These are phyloP conservation scores for Alternaria sp. DNA, from an alignment of 2,329 filamentous ascomycete species.

Conservation along the genomic window DNA sequence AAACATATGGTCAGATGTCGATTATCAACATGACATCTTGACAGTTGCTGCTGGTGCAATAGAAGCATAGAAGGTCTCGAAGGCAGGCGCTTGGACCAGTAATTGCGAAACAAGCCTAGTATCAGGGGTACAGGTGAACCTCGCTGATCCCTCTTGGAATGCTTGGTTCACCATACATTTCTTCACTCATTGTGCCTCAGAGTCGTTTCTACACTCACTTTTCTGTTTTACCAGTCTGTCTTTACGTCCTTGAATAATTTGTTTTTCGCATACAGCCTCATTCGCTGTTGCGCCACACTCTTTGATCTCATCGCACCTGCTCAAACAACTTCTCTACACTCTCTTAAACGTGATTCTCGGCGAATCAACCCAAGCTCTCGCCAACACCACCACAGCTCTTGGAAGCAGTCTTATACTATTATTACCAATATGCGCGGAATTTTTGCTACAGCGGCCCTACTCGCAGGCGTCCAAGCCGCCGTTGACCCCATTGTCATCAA, in stretches of 20 bases:
- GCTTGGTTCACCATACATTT: conserved; percentile 37
- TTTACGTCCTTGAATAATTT: conserved; percentile 35
- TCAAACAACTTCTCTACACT: conserved; percentile 18
- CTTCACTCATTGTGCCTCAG: conserved; percentile 45
- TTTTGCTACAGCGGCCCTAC: conserved; percentile 59
- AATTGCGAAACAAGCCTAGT: conserved; percentile 36
- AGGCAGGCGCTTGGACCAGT: conserved; percentile 10
- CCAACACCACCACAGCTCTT: conserved; percentile 38
- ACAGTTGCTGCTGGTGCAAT: neutral
- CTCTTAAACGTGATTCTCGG: conserved; percentile 29
- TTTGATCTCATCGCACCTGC: conserved; percentile 23
- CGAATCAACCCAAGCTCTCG: conserved; percentile 35
- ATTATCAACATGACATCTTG: neutral
- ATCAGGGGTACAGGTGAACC: conserved; percentile 32
- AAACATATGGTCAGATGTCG: neutral
- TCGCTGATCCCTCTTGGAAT: conserved; percentile 35
- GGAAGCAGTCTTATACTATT: conserved; percentile 30
- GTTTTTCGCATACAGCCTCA: conserved; percentile 24
- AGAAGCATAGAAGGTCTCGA: neutral
- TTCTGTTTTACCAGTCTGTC: conserved; percentile 44
- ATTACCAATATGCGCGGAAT: conserved; percentile 63
- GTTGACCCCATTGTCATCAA: conserved; percentile 74
- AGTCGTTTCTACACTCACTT: conserved; percentile 40
- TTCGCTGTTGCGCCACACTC: conserved; percentile 39
- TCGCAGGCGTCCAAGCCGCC: conserved; percentile 62